Evolutionary conservation across 2,329 filamentous ascomycete species (phyloP).

Genomic region (Pseudophaeomoniella oleicola): DNA sequence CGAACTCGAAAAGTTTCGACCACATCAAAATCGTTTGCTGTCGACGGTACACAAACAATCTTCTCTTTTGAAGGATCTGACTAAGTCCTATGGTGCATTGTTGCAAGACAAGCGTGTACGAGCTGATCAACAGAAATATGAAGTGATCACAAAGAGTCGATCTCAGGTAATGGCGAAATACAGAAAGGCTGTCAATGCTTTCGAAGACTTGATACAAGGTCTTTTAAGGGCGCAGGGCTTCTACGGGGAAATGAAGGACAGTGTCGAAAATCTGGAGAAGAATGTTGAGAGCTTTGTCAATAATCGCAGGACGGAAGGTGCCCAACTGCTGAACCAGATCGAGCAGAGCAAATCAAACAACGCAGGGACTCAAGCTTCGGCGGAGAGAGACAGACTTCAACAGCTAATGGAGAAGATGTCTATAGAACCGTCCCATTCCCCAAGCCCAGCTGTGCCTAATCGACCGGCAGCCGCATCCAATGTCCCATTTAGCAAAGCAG

Average conservation of each 20-base stretch:
- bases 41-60: conserved; percentile 94
- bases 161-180: conserved; percentile 73
- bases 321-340: conserved; percentile 76
- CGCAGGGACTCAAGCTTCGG: conserved; percentile 49
- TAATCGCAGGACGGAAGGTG: conserved; percentile 81
- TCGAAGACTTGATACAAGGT: conserved; percentile 75
- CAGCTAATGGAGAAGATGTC: conserved; percentile 94
- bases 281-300: conserved; percentile 96
- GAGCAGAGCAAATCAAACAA: conserved; percentile 59
- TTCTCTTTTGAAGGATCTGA: conserved; percentile 87
- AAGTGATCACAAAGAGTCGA: conserved; percentile 69
- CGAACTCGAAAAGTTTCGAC: conserved; percentile 93
- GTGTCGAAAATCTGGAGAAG: conserved; percentile 78
- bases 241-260: conserved; percentile 92
- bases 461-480: conserved; percentile 21
- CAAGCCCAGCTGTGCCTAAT: conserved; percentile 29
- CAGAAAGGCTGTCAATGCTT: conserved; percentile 82
- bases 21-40: conserved; percentile 78
- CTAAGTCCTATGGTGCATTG: conserved; percentile 69
- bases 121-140: conserved; percentile 90
- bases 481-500: conserved; percentile 18
- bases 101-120: conserved; percentile 89
- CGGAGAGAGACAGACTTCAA: conserved; percentile 71
- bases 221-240: conserved; percentile 79
- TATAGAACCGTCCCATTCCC: conserved; percentile 45